Evolutionary conservation across 306 rosid genomes (phyloP).

Genomic region (Spatholobus suberectus): DNA sequence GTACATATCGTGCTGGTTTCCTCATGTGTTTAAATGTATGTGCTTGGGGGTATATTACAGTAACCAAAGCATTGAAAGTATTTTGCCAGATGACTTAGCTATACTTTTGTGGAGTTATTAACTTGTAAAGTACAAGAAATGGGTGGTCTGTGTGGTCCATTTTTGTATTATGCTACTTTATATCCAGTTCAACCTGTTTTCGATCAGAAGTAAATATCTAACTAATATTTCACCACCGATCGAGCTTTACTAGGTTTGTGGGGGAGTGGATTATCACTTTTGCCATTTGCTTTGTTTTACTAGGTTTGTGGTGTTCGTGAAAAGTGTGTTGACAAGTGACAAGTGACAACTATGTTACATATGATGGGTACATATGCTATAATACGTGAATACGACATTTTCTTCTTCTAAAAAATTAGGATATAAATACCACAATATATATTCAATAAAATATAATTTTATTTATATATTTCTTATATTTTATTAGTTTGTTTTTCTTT

Average conservation of each 20-base stretch:
- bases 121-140: not conserved
- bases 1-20: too few species aligned
- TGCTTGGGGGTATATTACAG: not conserved
- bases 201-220: not conserved
- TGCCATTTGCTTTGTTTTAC: conserved; percentile 12
- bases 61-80: not conserved
- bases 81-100: not conserved
- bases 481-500: too few species aligned
- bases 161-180: not conserved
- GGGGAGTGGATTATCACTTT: not conserved
- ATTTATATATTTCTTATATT: too few species aligned
- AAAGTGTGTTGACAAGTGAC: conserved; percentile 85
- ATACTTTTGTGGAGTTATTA: not conserved
- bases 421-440: too few species aligned
- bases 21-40: not conserved
- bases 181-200: not conserved
- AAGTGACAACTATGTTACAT: conserved; percentile 41
- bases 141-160: not conserved
- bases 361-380: too few species aligned
- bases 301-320: conserved; percentile 86
- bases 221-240: not conserved
- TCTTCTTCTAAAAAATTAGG: too few species aligned
- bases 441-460: too few species aligned
- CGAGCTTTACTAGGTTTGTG: conserved; percentile 58
- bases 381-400: too few species aligned